Percentiles rank a stretch among this genome's conserved stretches.
These are phyloP conservation scores for Acer yangbiense DNA, from an alignment of 345 rosid genomes.

Conservation along the genomic window DNA sequence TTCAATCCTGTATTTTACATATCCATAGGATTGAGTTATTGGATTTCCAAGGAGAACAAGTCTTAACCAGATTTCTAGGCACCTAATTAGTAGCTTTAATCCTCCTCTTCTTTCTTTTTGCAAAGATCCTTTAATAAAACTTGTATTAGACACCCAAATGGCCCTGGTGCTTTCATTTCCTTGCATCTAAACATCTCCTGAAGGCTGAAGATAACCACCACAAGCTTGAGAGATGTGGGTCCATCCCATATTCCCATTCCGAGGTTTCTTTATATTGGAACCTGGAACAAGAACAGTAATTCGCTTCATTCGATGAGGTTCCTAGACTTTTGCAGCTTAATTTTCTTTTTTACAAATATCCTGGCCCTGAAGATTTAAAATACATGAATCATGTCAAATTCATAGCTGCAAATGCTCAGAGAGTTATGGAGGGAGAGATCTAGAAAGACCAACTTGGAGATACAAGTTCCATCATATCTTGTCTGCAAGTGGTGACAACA, in stretches of 20 bases:
- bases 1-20: too few relatives aligned
- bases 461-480: constrained; percentile 13
- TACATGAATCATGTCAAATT: constrained; percentile 18
- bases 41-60: not conserved
- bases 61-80: not conserved
- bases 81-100: not conserved
- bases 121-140: not conserved
- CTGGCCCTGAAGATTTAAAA: constrained; percentile 21
- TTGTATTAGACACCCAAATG: not conserved
- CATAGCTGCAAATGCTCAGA: constrained; percentile 19
- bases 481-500: constrained; percentile 24
- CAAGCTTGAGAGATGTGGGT: not conserved
- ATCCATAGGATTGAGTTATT: too few relatives aligned
- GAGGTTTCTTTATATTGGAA: not conserved
- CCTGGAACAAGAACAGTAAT: not conserved
- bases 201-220: not conserved
- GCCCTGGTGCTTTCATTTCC: constrained; percentile 2
- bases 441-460: constrained; percentile 12
- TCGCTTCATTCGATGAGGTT: not conserved
- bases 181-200: not conserved
- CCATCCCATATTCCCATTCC: not conserved
- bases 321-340: constrained; percentile 13
- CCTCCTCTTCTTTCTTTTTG: not conserved
- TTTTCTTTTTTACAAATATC: not conserved
- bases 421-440: constrained; percentile 5